These are phyloP conservation scores for Hippophae rhamnoides DNA, from an alignment of 306 rosid genomes.

Conservation along the genomic window DNA sequence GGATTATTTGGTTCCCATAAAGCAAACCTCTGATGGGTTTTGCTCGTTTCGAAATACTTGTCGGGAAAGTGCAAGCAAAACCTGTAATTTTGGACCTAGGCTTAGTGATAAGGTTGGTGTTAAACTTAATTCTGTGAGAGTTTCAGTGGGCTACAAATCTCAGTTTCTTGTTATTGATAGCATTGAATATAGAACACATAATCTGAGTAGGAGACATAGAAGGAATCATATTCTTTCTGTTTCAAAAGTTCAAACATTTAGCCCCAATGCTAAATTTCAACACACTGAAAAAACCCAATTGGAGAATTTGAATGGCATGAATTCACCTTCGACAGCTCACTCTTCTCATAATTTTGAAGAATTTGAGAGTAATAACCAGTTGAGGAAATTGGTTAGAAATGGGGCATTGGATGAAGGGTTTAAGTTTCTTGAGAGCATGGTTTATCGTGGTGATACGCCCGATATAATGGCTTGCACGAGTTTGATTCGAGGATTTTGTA, in stretches of 20 bases:
- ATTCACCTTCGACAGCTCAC: constrained; percentile 14
- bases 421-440: constrained; percentile 53
- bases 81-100: constrained; percentile 19
- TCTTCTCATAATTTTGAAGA: constrained; percentile 40
- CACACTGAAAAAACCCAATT: constrained; percentile 19
- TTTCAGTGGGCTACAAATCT: constrained; percentile 27
- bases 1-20: constrained; percentile 33
- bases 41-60: constrained; percentile 33
- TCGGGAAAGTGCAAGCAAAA: constrained; percentile 9
- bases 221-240: constrained; percentile 29
- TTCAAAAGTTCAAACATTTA: constrained; percentile 36
- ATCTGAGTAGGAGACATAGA: constrained; percentile 14
- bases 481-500: constrained; percentile 77
- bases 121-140: constrained; percentile 13
- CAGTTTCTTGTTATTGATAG: constrained; percentile 18
- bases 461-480: constrained; percentile 74
- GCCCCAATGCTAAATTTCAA: constrained; percentile 42
- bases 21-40: constrained; percentile 37
- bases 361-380: constrained; percentile 44
- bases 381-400: constrained; percentile 45
- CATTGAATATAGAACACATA: constrained; percentile 15
- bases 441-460: constrained; percentile 52
- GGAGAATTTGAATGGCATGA: constrained; percentile 26
- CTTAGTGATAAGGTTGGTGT: constrained; percentile 15
- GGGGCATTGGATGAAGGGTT: constrained; percentile 71